Evolutionary conservation across 257 asterid genomes (phyloP).

Genomic region (Nicotiana undulata): DNA sequence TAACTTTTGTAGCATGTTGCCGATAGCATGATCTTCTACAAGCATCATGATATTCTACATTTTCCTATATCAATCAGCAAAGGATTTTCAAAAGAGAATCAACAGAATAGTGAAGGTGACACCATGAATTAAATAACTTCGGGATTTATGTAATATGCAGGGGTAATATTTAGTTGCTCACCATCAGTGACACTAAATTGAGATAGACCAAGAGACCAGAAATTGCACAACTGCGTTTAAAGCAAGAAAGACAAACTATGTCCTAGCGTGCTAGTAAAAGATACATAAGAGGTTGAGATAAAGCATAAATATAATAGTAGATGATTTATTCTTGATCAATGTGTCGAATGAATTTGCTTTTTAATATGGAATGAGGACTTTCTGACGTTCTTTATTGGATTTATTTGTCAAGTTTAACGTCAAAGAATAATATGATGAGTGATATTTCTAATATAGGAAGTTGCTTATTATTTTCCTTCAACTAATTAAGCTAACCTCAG

Average conservation of each 20-base stretch:
- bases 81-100: not conserved
- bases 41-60: too few species aligned
- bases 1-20: not conserved
- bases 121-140: not conserved
- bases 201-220: not conserved
- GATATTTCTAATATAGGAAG: not conserved
- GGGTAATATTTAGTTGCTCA: not conserved
- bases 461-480: not conserved
- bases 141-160: not conserved
- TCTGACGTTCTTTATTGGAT: not conserved
- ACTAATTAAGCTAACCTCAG: not conserved
- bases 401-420: not conserved
- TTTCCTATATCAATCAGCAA: slow-evolving; percentile 2
- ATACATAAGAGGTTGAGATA: not conserved
- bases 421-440: not conserved
- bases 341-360: not conserved
- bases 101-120: not conserved
- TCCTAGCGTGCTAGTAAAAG: not conserved
- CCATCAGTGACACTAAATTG: not conserved
- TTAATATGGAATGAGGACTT: not conserved
- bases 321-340: too few species aligned
- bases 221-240: not conserved
- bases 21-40: not conserved
- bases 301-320: too few species aligned
- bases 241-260: not conserved